Conservation (phyloP, 805 yeast genomes). For the Zygosaccharomyces siamensis region DNA sequence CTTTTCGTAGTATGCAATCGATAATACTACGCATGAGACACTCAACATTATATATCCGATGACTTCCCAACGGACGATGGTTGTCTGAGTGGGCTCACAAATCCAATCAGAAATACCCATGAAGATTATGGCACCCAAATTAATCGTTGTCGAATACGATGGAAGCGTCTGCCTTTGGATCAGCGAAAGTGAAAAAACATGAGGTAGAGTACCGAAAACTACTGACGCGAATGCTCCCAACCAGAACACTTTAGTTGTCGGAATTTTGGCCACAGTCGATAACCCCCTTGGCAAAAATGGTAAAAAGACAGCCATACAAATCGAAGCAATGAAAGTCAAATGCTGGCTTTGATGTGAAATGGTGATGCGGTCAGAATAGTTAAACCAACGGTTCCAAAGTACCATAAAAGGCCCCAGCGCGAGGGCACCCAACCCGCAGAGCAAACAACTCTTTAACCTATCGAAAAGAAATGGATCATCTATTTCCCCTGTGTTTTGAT, state of each 20-base stretch:
- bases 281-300: slow-evolving; percentile 21
- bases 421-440: slow-evolving; percentile 32
- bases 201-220: slow-evolving; percentile 27
- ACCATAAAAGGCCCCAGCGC: slow-evolving; percentile 33
- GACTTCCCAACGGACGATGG: slow-evolving; percentile 33
- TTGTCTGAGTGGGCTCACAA: slow-evolving; percentile 27
- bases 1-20: slow-evolving; percentile 17
- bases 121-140: slow-evolving; percentile 26
- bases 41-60: slow-evolving; percentile 29
- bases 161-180: slow-evolving; percentile 25
- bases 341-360: slow-evolving; percentile 18
- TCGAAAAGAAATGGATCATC: slow-evolving; percentile 35
- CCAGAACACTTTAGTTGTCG: slow-evolving; percentile 20
- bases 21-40: slow-evolving; percentile 23
- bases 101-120: slow-evolving; percentile 32
- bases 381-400: slow-evolving; percentile 30
- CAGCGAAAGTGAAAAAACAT: slow-evolving; percentile 23
- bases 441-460: slow-evolving; percentile 32
- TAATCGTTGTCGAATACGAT: slow-evolving; percentile 28
- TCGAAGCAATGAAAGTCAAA: slow-evolving; percentile 19
- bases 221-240: slow-evolving; percentile 14
- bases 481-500: slow-evolving; percentile 34
- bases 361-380: slow-evolving; percentile 10
- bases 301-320: slow-evolving; percentile 20
- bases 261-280: slow-evolving; percentile 11